A percentile compares a stretch with the other conserved stretches of the same genome.
Conservation (phyloP, 2,329 filamentous ascomycete species). For the Apiospora rasikravindrae region DNA sequence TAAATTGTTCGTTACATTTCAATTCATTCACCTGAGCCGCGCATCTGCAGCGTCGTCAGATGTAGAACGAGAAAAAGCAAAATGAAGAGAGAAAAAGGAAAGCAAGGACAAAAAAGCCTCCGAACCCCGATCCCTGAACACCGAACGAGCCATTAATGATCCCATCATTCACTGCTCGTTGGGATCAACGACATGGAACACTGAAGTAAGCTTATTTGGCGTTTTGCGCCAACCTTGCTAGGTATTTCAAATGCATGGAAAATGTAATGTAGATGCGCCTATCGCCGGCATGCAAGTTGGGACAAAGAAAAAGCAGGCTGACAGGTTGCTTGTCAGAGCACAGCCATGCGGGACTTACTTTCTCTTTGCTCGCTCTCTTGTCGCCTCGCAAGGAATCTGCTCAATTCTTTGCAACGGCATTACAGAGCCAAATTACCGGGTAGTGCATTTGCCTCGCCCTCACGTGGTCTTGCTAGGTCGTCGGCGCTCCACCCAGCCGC, state of each 20-base stretch:
- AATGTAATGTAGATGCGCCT: background rate
- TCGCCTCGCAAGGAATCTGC: background rate
- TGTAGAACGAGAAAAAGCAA: background rate
- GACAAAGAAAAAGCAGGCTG: background rate
- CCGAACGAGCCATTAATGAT: background rate
- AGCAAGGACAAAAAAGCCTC: background rate
- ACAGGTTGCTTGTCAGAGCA: background rate
- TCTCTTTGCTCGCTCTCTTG: background rate
- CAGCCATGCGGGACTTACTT: background rate
- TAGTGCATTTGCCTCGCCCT: background rate
- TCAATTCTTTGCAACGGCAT: background rate
- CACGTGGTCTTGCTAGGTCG: background rate
- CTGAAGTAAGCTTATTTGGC: constrained; percentile 3
- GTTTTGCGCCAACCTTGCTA: background rate
- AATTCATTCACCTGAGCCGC: background rate
- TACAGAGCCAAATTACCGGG: background rate
- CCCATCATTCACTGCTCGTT: background rate
- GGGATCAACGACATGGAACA: background rate
- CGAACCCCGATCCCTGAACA: background rate
- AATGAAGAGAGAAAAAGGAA: too few species aligned
- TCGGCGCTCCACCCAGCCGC: background rate
- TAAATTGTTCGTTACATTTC: background rate
- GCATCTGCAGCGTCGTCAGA: background rate
- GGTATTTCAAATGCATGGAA: background rate
- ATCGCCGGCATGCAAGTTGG: background rate